phyloP scores from a whole-genome alignment of 2,329 filamentous ascomycete genomes.

The Verticillium isaacii region DNA sequence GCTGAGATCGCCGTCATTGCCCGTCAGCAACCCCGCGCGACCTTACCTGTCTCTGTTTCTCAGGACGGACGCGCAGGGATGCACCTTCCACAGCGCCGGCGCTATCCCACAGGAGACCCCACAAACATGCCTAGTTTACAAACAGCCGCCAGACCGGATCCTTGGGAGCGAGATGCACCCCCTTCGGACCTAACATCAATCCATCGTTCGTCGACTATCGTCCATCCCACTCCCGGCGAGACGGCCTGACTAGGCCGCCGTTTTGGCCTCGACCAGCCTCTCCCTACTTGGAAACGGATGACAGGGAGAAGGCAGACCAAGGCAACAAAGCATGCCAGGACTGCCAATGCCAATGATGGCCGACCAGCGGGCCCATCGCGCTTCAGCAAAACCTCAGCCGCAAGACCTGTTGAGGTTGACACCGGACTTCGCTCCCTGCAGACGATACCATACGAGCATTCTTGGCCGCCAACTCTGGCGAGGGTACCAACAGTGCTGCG shows the following conservation, averaged over 20 bases:
- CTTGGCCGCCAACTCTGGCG: too few relatives aligned
- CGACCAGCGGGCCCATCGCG: too few relatives aligned
- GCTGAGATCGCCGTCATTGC: not conserved
- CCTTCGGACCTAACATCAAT: not conserved
- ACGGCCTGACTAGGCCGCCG: not conserved
- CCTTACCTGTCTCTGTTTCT: not conserved
- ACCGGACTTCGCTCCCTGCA: too few relatives aligned
- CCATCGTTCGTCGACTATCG: not conserved
- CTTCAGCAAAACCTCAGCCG: too few relatives aligned
- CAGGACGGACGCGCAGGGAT: not conserved
- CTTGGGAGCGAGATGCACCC: not conserved
- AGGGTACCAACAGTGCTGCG: not conserved
- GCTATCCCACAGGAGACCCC: not conserved
- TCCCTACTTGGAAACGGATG: not conserved
- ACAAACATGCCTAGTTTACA: constrained; percentile 16
- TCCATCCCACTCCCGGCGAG: not conserved
- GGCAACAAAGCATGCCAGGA: too few relatives aligned
- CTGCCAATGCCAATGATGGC: too few relatives aligned
- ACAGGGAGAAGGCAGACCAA: too few relatives aligned
- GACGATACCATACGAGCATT: too few relatives aligned
- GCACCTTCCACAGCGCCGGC: not conserved
- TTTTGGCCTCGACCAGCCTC: not conserved
- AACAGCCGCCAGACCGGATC: constrained; percentile 5
- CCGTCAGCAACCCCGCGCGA: not conserved
- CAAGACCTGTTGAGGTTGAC: too few relatives aligned